phyloP scores from a whole-genome alignment of 495 filamentous ascomycete genomes.

The Hypoxylon cercidicola region DNA sequence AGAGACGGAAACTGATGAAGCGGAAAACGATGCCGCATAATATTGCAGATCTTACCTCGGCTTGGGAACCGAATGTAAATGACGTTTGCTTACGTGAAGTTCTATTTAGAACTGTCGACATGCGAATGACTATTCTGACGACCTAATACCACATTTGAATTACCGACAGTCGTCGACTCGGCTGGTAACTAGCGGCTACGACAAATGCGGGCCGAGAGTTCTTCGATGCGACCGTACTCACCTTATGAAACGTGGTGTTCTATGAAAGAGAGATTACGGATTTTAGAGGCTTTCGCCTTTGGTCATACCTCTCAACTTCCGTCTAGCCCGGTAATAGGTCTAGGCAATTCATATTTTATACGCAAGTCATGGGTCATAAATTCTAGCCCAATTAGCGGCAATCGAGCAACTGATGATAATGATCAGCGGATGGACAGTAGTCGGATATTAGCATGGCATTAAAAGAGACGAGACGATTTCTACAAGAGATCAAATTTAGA shows the following conservation, averaged over 20 bases:
- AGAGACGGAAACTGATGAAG: conserved; percentile 31
- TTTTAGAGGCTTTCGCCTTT: not conserved
- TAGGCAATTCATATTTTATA: conserved; percentile 1
- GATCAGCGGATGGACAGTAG: conserved; percentile 22
- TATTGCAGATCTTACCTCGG: conserved; percentile 3
- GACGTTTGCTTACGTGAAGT: conserved; percentile 15
- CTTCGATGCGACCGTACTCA: not conserved
- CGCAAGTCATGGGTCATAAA: not conserved
- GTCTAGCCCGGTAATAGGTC: conserved; percentile 9
- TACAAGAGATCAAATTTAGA: conserved; percentile 32
- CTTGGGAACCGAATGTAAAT: not conserved
- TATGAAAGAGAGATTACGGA: not conserved
- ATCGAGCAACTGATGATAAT: conserved; percentile 6
- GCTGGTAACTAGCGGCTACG: not conserved
- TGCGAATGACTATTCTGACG: not conserved
- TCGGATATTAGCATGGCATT: conserved; percentile 8
- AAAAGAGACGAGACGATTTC: conserved; percentile 4
- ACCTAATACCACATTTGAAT: too few species aligned
- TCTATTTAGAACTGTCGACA: conserved; percentile 6
- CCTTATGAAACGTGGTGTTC: not conserved
- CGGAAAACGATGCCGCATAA: conserved; percentile 31
- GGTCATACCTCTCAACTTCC: not conserved
- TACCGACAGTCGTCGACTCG: not conserved
- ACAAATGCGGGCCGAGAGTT: not conserved
- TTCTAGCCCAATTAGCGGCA: not conserved